Evolutionary conservation across 1,284 basidiomycete genomes (phyloP).

Genomic region (Inonotus obliquus): DNA sequence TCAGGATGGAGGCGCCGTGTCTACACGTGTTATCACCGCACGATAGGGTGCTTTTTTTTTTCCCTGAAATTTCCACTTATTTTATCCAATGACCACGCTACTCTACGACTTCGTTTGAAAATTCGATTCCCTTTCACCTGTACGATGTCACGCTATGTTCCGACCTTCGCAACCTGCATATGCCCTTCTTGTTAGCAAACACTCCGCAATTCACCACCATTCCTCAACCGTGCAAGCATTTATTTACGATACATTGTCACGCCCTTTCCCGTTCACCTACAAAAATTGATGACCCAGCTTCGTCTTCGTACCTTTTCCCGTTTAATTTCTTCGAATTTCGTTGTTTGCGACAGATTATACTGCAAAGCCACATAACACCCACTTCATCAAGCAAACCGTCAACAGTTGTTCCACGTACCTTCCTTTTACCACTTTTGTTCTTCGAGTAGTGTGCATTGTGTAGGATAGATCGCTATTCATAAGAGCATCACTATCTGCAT

Average conservation of each 20-base stretch:
- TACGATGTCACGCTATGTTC: conserved; percentile 2
- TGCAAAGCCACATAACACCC: neutral
- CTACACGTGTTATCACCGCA: conserved; percentile 41
- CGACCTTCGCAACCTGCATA: conserved; percentile 8
- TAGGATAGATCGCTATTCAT: conserved; percentile 12
- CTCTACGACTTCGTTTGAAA: conserved; percentile 12
- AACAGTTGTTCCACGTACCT: conserved; percentile 1
- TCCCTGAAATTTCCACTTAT: conserved; percentile 13
- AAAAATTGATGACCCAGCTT: conserved; percentile 6
- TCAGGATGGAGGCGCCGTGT: conserved; percentile 40
- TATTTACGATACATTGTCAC: neutral
- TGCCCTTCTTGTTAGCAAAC: neutral
- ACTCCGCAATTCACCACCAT: conserved; percentile 15
- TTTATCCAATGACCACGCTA: conserved; percentile 29
- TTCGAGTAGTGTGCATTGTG: conserved; percentile 12
- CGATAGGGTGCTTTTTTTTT: conserved; percentile 22
- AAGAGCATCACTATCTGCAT: neutral
- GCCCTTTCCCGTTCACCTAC: neutral
- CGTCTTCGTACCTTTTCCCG: neutral
- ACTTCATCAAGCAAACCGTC: neutral
- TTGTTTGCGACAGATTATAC: neutral
- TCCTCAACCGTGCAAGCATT: conserved; percentile 16
- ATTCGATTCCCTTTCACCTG: conserved; percentile 25
- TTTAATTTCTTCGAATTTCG: neutral
- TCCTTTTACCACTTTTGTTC: neutral